Conservation (phyloP, 2,329 filamentous ascomycete genomes). For the Sphaerulina populicola region DNA sequence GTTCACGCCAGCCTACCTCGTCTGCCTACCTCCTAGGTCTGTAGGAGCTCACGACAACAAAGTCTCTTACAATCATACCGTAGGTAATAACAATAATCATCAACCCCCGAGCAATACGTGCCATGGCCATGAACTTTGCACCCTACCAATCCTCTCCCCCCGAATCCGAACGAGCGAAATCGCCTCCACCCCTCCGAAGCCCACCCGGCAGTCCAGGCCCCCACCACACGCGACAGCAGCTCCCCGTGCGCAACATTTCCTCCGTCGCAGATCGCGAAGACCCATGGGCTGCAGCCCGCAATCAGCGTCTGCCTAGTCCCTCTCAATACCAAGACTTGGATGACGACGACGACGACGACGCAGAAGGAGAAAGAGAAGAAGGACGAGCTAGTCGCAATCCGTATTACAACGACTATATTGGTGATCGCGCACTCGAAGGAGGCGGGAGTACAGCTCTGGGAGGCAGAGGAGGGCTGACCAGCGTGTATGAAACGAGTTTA, state of each 20-base stretch:
- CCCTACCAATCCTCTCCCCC: slow-evolving; percentile 92
- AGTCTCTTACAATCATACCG: neutral
- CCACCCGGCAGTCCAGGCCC: slow-evolving; percentile 44
- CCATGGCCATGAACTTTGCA: slow-evolving; percentile 72
- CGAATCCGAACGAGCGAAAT: slow-evolving; percentile 71
- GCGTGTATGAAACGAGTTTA: slow-evolving; percentile 77
- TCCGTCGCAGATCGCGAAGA: slow-evolving; percentile 31
- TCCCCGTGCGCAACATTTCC: slow-evolving; percentile 25
- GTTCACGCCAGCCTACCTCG: neutral
- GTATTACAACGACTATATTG: slow-evolving; percentile 27
- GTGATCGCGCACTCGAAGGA: slow-evolving; percentile 23
- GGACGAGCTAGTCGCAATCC: slow-evolving; percentile 21
- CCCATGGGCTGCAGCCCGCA: slow-evolving; percentile 36
- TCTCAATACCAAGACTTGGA: slow-evolving; percentile 28
- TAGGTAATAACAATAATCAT: neutral
- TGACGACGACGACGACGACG: slow-evolving; percentile 2
- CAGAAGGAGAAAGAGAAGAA: slow-evolving; percentile 14
- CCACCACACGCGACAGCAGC: slow-evolving; percentile 13
- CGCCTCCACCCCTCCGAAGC: slow-evolving; percentile 57
- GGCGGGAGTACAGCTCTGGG: slow-evolving; percentile 25
- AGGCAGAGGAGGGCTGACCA: slow-evolving; percentile 48
- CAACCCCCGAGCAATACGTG: neutral
- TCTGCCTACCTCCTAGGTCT: no score
- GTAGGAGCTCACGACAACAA: no score
- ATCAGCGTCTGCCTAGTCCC: slow-evolving; percentile 35